Conservation (phyloP, 495 filamentous ascomycete genomes). For the Podospora conica region DNA sequence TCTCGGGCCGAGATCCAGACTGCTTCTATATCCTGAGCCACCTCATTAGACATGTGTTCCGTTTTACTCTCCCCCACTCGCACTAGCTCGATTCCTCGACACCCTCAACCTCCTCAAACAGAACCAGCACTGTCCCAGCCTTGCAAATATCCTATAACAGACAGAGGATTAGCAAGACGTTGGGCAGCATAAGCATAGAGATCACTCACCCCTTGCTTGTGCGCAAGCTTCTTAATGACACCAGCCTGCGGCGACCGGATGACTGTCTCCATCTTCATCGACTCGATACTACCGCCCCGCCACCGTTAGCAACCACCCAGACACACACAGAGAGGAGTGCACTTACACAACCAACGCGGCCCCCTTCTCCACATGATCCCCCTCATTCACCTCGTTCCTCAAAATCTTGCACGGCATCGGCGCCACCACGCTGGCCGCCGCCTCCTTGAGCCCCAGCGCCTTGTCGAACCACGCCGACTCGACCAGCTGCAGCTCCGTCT, state of each 20-base stretch:
- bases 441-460: constrained; percentile 75
- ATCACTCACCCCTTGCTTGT: constrained; percentile 74
- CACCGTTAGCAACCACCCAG: constrained; percentile 12
- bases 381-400: constrained; percentile 74
- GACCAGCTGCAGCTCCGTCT: constrained; percentile 62
- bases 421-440: constrained; percentile 69
- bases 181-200: not conserved
- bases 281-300: constrained; percentile 60
- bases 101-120: constrained; percentile 42
- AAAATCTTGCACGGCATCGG: constrained; percentile 96
- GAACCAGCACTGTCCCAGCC: constrained; percentile 49
- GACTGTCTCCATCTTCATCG: constrained; percentile 99
- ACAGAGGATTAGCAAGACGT: not conserved
- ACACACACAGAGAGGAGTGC: not conserved
- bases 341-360: constrained; percentile 77
- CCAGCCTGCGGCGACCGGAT: constrained; percentile 85
- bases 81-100: not conserved
- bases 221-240: constrained; percentile 71
- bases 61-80: not conserved
- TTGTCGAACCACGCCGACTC: constrained; percentile 79
- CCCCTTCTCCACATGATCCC: constrained; percentile 76
- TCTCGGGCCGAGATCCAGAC: too few relatives aligned
- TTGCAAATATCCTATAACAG: constrained; percentile 28
- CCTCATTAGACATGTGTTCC: too few relatives aligned
- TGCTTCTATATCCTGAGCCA: too few relatives aligned